A percentile compares a stretch with the other conserved stretches of the same genome.
phyloP scores from a whole-genome alignment of 345 rosid species.

The Brassica rapa region DNA sequence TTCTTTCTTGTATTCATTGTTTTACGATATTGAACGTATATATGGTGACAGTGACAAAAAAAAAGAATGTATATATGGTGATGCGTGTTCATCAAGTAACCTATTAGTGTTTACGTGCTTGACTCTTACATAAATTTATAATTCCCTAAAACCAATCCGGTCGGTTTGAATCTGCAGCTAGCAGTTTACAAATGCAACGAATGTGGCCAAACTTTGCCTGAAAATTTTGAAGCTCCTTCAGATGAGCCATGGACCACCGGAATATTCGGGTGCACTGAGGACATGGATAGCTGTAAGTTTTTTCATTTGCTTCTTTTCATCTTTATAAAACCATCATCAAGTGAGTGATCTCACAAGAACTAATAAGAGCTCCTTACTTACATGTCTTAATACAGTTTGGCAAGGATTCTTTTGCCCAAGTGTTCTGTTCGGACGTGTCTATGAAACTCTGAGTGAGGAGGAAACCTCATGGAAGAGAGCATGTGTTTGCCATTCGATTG shows the following conservation, averaged over 20 bases:
- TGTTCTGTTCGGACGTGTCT: conserved; percentile 83
- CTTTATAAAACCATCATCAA: background rate
- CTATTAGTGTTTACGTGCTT: background rate
- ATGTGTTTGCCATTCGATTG: conserved; percentile 81
- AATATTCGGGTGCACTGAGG: conserved; percentile 86
- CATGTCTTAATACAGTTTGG: conserved; percentile 56
- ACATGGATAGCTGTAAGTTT: conserved; percentile 69
- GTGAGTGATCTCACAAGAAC: background rate
- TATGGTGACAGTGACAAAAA: background rate
- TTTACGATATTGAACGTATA: background rate
- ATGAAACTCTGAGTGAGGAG: conserved; percentile 78
- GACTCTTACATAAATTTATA: background rate
- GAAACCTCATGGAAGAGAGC: conserved; percentile 84
- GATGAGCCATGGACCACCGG: conserved; percentile 97
- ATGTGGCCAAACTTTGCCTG: conserved; percentile 92
- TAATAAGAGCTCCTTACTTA: background rate
- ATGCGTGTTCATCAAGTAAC: background rate
- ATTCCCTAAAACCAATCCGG: background rate
- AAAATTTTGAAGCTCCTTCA: conserved; percentile 74
- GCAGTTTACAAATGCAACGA: conserved; percentile 73
- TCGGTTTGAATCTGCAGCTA: conserved; percentile 48
- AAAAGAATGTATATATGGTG: background rate
- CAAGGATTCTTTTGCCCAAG: conserved; percentile 89
- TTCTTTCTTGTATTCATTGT: background rate
- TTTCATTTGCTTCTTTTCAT: background rate